Base-by-base conservation (phyloP, 345 rosid species). In the Moringa oleifera region DNA sequence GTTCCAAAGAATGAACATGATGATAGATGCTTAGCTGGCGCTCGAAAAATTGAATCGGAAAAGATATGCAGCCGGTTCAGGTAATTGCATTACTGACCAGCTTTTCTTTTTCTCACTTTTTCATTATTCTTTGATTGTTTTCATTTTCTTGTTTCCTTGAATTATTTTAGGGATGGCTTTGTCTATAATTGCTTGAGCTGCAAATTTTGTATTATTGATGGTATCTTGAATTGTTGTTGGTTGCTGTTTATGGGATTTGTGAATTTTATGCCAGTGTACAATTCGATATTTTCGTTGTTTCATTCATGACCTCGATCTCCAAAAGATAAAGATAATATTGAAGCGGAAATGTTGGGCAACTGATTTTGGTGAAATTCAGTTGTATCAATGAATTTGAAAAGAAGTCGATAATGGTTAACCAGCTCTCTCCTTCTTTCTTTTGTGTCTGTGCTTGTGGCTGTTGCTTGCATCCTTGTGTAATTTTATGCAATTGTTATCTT, bases 1-100 rank as follows among this genome's bases (percentile, higher is more conserved):
- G 82, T 78, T 79, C 64, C 86, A 83, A 58, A 73, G 88, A 53
- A 83, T 89, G 94, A 77, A 83, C 50, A 81, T 89, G 81, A 76
- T 89, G 55, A 78, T 83, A 24, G 91, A 80, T 65, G 76, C 89
- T 52, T 91, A 85, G 62, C 46, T 85, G 75, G 85, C 85, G 78
- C 82, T 86, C 21, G 81, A 81, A 68, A 85, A 81, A 69, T 77
- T 74, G 0, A 89, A 77, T 62, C 75, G 66, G 45, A 64, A 68
- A 15, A 80, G 71, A 65, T 68, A 59, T 19, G 59, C 62, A 53
- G 55, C 68, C 61, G 67, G 18, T 53, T 56, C 81, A 69, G 79
- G 81, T 77, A 51, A 54, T 13, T 64, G 21, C 20, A 33, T 65
- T 23, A 31, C 7, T 25, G 6, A 57, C 20, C n/a, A 49, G 52